Base-by-base conservation (phyloP, 768 basidiomycete genomes). In the Lactarius tabidus region DNA sequence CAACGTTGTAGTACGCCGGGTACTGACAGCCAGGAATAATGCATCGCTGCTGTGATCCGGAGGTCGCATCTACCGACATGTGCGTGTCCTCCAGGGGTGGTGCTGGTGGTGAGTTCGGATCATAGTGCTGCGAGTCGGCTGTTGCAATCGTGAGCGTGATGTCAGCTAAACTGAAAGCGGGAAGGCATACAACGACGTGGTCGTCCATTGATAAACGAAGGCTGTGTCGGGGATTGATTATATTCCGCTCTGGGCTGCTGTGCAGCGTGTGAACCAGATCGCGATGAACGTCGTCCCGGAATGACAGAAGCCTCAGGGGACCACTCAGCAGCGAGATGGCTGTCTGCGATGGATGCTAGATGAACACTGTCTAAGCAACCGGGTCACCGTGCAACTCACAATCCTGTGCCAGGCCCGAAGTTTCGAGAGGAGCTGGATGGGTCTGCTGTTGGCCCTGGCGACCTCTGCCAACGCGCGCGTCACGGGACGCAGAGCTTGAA, bases 1-100 rank as follows among this genome's bases (percentile, higher is more conserved):
- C 15, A 18, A 17, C 14, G 31, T 67, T 55, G 35, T 56, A 59
- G 33, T 60, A 67, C n/a, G 66, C 66, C 28, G 17, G 23, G 23
- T 51, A 54, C 17, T 15, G 28, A 48, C 66, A 67, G 20, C 26
- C 55, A 2, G 55, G 66, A 31, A 65, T 60, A 9, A 35, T 35
- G 3, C 66, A 67, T 17, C 7, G 51, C n/a, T 39, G 36, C 14
- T 18, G 33, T 35, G 61, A 12, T 1, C 9, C 9, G 28, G 35
- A 6, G 31, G 6, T n/a, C 2, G 31, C 18, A 17, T 29, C 31
- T 7, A 15, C 29, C 12, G 31, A 20, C 31, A 20, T 6, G 23
- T 23, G 48, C 15, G 14, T 7, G 48, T 10, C 28, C 29, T 54
- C 23, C 33, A 14, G 33, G 18, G 23, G 8, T 23, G 12, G 33